Evolutionary conservation across 129 eudicot genomes (phyloP), one percentile per base, ranked within the genome.

Genomic region (Helianthus tuberosus): DNA sequence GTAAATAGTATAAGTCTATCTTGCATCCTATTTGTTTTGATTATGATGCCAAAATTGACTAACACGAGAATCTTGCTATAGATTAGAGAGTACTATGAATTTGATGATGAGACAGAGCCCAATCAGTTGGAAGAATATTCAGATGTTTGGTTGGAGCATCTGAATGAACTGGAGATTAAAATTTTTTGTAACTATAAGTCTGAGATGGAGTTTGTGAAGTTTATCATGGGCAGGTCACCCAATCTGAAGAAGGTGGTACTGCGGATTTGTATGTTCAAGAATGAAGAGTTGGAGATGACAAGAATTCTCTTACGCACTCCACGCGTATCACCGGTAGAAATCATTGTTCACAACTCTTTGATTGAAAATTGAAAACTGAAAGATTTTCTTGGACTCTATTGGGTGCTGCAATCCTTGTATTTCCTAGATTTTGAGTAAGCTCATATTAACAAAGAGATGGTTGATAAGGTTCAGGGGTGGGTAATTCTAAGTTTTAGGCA

Each of bases 161-260:
- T n/a, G n/a, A n/a, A n/a, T n/a, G n/a, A 11, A 8, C 4, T 27
- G 0, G 11, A 20, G 35, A 59, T 59, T 13, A 8, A 20, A 20
- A 2, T 1, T 59, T 59, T 59, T 5, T 3, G 5, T 0, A 20
- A 59, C 12, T 9, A 2, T 0, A 11, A 48, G 53, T 15, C n/a
- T 1, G 53, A 48, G 4, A 1, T 48, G 53, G 53, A 48, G 53
- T 48, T 48, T 48, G 53, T 48, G 53, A 48, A 48, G 53, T 48
- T 48, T 48, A 12, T 48, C 53, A 0, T 48, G 53, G 53, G n/a
- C 14, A 48, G 53, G 14, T 48, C 53, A 48, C 53, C 53, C n/a
- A 11, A 11, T 48, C 53, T 69, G 47, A 39, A 69, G 29, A 68
- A 54, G 43, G 64, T 71, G 64, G 8, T 38, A 14, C 5, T 63